Conservation (phyloP, 1,284 basidiomycete genomes). For the Chondrostereum purpureum region DNA sequence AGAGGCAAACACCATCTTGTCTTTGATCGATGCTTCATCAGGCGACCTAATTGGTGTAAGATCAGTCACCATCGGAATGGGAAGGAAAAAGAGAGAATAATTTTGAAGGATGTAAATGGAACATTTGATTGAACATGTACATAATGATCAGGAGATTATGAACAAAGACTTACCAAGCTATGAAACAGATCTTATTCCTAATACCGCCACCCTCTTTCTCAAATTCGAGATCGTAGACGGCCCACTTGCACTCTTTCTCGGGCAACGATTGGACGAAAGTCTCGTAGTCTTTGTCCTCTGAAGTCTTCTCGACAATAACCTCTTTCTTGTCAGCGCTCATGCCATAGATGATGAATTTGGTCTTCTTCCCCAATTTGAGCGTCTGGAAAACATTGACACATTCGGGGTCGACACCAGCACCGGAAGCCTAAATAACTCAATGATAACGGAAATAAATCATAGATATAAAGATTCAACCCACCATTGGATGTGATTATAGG, state of each 20-base stretch:
- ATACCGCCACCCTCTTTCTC: conserved; percentile 72
- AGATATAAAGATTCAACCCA: not conserved
- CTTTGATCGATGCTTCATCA: conserved; percentile 80
- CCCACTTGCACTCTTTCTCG: conserved; percentile 77
- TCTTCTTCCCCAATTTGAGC: conserved; percentile 80
- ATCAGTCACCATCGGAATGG: conserved; percentile 16
- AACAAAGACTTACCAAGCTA: conserved; percentile 66
- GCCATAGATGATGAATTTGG: conserved; percentile 84
- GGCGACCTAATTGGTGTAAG: conserved; percentile 62
- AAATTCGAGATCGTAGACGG: conserved; percentile 90
- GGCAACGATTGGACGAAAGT: conserved; percentile 77
- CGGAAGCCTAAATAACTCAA: conserved; percentile 43
- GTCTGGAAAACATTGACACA: conserved; percentile 66
- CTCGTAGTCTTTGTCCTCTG: conserved; percentile 52
- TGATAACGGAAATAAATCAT: not conserved
- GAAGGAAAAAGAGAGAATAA: conserved; percentile 8
- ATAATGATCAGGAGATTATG: not conserved
- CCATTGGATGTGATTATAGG: not conserved
- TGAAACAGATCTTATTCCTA: conserved; percentile 88
- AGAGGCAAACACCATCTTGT: conserved; percentile 94
- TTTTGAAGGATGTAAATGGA: conserved; percentile 1
- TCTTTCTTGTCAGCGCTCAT: conserved; percentile 64
- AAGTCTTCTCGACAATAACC: conserved; percentile 70
- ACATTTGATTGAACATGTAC: too few relatives aligned
- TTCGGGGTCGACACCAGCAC: conserved; percentile 54